Evolutionary conservation across 164 flowering plant genomes (phyloP).

Genomic region (Aristolochia contorta): DNA sequence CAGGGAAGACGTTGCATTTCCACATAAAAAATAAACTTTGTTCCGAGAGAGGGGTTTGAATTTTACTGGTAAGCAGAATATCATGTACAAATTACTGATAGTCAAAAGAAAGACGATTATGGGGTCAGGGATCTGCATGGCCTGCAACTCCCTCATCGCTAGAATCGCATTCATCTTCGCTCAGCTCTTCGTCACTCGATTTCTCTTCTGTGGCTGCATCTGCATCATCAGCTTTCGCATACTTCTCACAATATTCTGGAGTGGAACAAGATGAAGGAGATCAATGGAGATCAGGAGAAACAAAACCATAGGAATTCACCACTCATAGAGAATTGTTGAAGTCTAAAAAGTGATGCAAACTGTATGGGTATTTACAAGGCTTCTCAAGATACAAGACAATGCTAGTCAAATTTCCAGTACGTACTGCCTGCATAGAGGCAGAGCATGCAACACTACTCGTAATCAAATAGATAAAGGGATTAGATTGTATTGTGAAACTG

Average conservation of each 20-base stretch:
- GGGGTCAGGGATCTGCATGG: slow-evolving; percentile 29
- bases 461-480: too few relatives aligned
- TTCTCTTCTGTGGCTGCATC: slow-evolving; percentile 42
- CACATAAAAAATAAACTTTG: slow-evolving; percentile 4
- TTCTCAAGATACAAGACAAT: too few relatives aligned
- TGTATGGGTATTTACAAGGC: too few relatives aligned
- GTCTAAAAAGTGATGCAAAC: too few relatives aligned
- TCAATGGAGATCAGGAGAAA: background rate
- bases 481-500: too few relatives aligned
- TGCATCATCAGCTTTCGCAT: slow-evolving; percentile 50
- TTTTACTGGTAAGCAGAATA: slow-evolving; percentile 9
- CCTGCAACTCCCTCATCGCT: slow-evolving; percentile 44
- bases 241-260: slow-evolving; percentile 54
- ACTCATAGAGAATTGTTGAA: too few relatives aligned
- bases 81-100: slow-evolving; percentile 27
- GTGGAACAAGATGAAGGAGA: background rate
- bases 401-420: too few relatives aligned
- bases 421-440: too few relatives aligned
- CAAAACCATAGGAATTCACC: too few relatives aligned
- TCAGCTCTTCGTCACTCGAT: slow-evolving; percentile 51
- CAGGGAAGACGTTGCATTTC: slow-evolving; percentile 8
- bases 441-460: too few relatives aligned
- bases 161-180: slow-evolving; percentile 48
- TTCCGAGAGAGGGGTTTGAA: slow-evolving; percentile 7
- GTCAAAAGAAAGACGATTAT: background rate